Percentiles rank a stretch among this genome's conserved stretches.
These are phyloP conservation scores for Sporothrix curviconia DNA, from an alignment of 2,329 filamentous ascomycete genomes.

Conservation along the genomic window DNA sequence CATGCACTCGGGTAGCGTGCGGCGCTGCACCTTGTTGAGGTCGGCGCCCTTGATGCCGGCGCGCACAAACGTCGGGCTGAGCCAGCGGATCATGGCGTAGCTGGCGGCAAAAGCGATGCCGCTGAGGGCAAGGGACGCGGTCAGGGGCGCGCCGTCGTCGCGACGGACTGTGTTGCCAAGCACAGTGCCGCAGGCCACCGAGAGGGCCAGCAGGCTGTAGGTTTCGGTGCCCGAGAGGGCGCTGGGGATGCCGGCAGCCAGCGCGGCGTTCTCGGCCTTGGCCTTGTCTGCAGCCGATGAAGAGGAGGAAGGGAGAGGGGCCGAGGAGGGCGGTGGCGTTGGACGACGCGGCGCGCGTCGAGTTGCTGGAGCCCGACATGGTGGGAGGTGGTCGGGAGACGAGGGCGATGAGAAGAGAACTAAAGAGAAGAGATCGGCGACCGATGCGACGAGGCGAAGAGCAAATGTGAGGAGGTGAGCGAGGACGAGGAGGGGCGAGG, in stretches of 20 bases:
- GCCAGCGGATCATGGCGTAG: conserved; percentile 87
- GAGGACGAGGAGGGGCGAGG: no score
- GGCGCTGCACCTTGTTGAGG: conserved; percentile 62
- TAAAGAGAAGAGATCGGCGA: background rate
- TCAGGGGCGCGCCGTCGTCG: conserved; percentile 82
- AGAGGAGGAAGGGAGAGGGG: no score
- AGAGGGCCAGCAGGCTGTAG: conserved; percentile 54
- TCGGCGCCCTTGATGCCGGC: conserved; percentile 87
- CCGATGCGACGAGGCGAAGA: background rate
- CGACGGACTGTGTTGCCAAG: conserved; percentile 75
- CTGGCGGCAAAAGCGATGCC: conserved; percentile 73
- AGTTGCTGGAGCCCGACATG: background rate
- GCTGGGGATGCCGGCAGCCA: conserved; percentile 15
- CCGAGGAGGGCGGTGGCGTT: background rate
- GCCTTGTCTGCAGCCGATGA: background rate
- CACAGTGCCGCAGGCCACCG: conserved; percentile 63
- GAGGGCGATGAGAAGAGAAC: background rate
- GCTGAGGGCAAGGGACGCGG: conserved; percentile 82
- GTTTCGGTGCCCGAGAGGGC: conserved; percentile 48
- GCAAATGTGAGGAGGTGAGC: background rate
- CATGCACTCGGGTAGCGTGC: conserved; percentile 92
- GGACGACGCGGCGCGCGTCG: background rate
- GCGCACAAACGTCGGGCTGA: conserved; percentile 80
- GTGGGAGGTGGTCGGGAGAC: background rate
- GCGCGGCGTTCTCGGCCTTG: conserved; percentile 10